Evolutionary conservation across 345 rosid genomes (phyloP).

Genomic region (Diplotaxis tenuifolia): DNA sequence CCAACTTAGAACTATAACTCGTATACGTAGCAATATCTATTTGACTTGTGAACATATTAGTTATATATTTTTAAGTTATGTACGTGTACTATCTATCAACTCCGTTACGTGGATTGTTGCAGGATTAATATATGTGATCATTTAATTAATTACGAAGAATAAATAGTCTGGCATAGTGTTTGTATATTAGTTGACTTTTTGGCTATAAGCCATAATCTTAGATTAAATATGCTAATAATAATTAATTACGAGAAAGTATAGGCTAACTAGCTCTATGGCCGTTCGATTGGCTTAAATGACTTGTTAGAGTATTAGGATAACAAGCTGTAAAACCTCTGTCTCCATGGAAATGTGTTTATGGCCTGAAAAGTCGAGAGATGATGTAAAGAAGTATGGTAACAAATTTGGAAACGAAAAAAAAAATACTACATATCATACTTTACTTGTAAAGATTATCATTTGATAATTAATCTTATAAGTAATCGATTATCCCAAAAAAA

Average conservation of each 20-base stretch:
- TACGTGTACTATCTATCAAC: slow-evolving; percentile 31
- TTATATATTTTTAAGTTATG: slow-evolving; percentile 1
- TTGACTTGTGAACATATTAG: slow-evolving; percentile 26
- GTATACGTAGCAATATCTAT: neutral
- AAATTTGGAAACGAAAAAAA: neutral
- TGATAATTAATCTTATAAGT: neutral
- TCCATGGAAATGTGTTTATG: neutral
- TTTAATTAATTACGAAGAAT: slow-evolving; percentile 15
- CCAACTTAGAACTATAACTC: slow-evolving; percentile 11
- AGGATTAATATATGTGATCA: slow-evolving; percentile 18
- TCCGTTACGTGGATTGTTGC: slow-evolving; percentile 27
- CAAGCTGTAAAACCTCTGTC: neutral
- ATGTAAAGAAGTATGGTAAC: neutral
- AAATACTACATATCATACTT: neutral
- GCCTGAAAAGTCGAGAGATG: neutral
- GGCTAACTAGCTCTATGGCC: neutral
- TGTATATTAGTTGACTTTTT: slow-evolving; percentile 34
- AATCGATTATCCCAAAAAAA: neutral
- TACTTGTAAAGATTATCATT: neutral
- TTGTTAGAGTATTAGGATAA: neutral
- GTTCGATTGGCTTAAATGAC: neutral
- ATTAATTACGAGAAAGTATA: neutral
- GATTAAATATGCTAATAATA: neutral
- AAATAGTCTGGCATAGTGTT: slow-evolving; percentile 27
- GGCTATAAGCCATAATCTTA: slow-evolving; percentile 18